Conservation (phyloP, 2,329 filamentous ascomycete species). For the Trichophyton rubrum region DNA sequence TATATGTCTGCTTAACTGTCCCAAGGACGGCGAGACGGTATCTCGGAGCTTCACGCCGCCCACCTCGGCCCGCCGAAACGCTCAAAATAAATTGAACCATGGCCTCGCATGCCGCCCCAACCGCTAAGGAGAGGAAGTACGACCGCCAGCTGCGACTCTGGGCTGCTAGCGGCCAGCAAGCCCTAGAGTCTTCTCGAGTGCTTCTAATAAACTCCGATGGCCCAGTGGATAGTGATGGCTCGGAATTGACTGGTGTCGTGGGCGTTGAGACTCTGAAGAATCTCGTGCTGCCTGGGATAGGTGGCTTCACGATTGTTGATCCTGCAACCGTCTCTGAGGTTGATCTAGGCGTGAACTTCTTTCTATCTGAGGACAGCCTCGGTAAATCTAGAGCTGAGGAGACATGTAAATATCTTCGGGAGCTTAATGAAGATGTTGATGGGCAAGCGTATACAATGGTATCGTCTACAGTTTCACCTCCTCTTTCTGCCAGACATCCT, state of each 20-base stretch:
- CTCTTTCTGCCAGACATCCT: not conserved
- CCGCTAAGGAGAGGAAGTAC: slow-evolving; percentile 63
- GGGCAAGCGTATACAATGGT: slow-evolving; percentile 56
- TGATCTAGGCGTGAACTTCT: slow-evolving; percentile 94
- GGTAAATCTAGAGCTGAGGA: slow-evolving; percentile 68
- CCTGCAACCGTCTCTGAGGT: slow-evolving; percentile 61
- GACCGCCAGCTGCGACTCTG: slow-evolving; percentile 90
- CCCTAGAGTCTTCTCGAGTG: slow-evolving; percentile 83
- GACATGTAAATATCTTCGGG: slow-evolving; percentile 62
- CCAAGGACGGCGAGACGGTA: not conserved
- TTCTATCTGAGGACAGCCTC: slow-evolving; percentile 66
- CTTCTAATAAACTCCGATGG: slow-evolving; percentile 65
- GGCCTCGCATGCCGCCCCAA: slow-evolving; percentile 33
- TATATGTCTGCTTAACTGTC: not conserved
- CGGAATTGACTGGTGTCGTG: slow-evolving; percentile 60
- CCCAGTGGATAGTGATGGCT: slow-evolving; percentile 23
- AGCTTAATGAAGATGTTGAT: slow-evolving; percentile 85
- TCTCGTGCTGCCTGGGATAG: slow-evolving; percentile 85
- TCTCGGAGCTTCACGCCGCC: not conserved
- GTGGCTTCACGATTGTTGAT: slow-evolving; percentile 83
- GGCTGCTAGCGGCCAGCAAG: slow-evolving; percentile 83
- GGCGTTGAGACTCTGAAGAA: slow-evolving; percentile 93
- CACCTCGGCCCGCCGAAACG: not conserved
- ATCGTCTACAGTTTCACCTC: slow-evolving; percentile 10
- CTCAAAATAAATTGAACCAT: not conserved